Percentiles rank a stretch among this genome's conserved stretches.
phyloP scores from a whole-genome alignment of 2,329 filamentous ascomycete species.

The Ophiostoma sp. region DNA sequence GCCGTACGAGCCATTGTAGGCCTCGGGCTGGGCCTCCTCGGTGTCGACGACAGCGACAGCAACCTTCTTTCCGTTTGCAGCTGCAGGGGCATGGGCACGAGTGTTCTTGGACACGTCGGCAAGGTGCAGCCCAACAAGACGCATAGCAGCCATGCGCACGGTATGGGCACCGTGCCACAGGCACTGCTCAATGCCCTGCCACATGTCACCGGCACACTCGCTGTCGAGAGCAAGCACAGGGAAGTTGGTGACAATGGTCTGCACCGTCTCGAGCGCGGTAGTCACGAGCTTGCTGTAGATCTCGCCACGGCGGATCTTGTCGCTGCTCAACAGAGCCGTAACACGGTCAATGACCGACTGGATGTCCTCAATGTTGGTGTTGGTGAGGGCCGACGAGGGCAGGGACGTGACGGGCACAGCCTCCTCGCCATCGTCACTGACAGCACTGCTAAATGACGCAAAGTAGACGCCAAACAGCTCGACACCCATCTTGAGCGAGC shows the following conservation, averaged over 20 bases:
- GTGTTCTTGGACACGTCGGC: constrained; percentile 67
- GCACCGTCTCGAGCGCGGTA: constrained; percentile 64
- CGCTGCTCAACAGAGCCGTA: constrained; percentile 47
- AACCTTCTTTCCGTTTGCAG: background rate
- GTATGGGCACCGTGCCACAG: constrained; percentile 66
- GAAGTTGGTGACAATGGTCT: constrained; percentile 61
- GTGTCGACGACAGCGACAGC: background rate
- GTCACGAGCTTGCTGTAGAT: constrained; percentile 54
- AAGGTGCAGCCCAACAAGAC: constrained; percentile 70
- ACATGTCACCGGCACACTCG: constrained; percentile 51
- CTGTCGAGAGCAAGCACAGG: constrained; percentile 58
- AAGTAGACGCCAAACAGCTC: constrained; percentile 82
- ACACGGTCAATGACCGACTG: constrained; percentile 55
- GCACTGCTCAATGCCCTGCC: constrained; percentile 62
- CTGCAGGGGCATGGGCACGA: background rate
- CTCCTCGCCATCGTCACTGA: background rate
- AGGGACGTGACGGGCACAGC: constrained; percentile 10
- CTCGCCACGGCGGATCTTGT: constrained; percentile 52
- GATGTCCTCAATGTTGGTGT: constrained; percentile 63
- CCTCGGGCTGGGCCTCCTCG: background rate
- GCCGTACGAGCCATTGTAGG: constrained; percentile 57
- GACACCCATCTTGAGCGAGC: constrained; percentile 58
- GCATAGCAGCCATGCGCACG: constrained; percentile 72
- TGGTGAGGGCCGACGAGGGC: constrained; percentile 30
- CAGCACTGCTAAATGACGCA: constrained; percentile 47